Evolutionary conservation across 305 asterid genomes (phyloP).

Genomic region (Euphrasia arctica): DNA sequence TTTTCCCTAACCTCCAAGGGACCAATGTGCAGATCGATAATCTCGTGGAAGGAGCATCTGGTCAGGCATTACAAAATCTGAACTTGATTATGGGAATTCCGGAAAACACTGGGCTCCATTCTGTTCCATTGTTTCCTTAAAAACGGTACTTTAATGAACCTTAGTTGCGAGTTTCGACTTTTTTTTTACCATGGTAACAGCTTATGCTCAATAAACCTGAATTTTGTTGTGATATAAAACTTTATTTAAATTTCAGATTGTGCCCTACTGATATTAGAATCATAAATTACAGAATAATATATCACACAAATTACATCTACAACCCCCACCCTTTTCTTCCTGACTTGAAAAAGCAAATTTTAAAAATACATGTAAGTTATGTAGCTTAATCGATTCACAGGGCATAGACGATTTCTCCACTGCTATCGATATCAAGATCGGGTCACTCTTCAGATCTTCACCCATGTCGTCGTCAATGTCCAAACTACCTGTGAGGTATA

Average conservation of each 20-base stretch:
- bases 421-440: constrained; percentile 89
- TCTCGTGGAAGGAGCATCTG: constrained; percentile 98
- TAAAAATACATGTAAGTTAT: neutral
- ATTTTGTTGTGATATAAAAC: neutral
- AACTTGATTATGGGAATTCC: constrained; percentile 98
- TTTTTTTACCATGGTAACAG: too few species aligned
- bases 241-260: neutral
- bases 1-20: constrained; percentile 10
- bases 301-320: too few species aligned
- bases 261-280: neutral
- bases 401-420: constrained; percentile 90
- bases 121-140: constrained; percentile 70
- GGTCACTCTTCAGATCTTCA: constrained; percentile 85
- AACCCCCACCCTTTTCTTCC: neutral
- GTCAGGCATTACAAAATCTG: constrained; percentile 95
- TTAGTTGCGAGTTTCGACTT: neutral
- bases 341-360: neutral
- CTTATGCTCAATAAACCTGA: neutral
- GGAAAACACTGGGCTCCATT: constrained; percentile 69
- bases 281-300: too few species aligned
- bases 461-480: constrained; percentile 89
- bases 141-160: constrained; percentile 1
- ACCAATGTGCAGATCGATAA: constrained; percentile 72
- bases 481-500: constrained; percentile 66
- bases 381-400: constrained; percentile 35